Conservation (phyloP, 2,329 filamentous ascomycete species). For the Colletotrichum shisoi region DNA sequence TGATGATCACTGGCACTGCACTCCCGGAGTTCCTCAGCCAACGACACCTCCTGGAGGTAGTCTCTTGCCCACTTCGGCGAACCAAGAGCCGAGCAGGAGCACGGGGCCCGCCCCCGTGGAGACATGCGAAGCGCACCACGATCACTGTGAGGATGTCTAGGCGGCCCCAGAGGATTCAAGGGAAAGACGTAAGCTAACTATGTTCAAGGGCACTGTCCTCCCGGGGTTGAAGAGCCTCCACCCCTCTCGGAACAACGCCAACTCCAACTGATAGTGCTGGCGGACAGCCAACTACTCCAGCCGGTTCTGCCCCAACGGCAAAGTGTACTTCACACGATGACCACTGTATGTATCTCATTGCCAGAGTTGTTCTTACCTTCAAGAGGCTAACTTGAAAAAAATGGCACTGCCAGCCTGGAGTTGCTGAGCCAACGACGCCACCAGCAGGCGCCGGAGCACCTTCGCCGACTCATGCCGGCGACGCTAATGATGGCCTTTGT, state of each 20-base stretch:
- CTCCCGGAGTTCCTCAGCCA: conserved; percentile 2
- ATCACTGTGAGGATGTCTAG: background rate
- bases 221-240: conserved; percentile 6
- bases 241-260: background rate
- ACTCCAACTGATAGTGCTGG: background rate
- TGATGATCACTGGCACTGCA: conserved; percentile 36
- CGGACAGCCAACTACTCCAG: too few species aligned
- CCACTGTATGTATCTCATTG: background rate
- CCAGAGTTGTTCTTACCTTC: too few species aligned
- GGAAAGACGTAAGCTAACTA: background rate
- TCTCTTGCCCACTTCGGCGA: background rate
- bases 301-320: too few species aligned
- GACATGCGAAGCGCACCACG: conserved; percentile 4
- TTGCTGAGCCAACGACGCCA: conserved; percentile 5
- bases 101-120: background rate
- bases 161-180: too few species aligned
- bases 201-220: background rate
- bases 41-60: conserved; percentile 1
- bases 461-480: background rate
- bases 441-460: background rate
- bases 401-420: conserved; percentile 30
- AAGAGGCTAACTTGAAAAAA: too few species aligned
- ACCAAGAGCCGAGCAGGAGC: background rate
- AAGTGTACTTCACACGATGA: background rate
- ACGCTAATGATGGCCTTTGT: background rate